These are phyloP conservation scores for Clarireedia hainanense DNA, from an alignment of 2,329 filamentous ascomycete genomes.

Conservation along the genomic window DNA sequence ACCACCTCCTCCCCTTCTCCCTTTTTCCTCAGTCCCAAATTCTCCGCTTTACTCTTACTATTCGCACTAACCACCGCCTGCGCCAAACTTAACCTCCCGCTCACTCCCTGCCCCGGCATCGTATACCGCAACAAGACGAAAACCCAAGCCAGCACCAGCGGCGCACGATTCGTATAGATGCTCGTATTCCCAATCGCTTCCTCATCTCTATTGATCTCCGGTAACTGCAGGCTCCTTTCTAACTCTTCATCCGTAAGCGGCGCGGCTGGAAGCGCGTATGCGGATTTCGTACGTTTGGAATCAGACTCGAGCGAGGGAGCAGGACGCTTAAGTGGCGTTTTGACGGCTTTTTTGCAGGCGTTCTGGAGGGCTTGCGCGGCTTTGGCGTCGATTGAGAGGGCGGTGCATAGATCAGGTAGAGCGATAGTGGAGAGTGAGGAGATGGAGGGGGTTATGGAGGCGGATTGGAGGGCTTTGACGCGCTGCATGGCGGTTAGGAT, in stretches of 20 bases:
- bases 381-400: constrained; percentile 25
- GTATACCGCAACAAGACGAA: constrained; percentile 67
- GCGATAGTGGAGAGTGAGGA: constrained; percentile 22
- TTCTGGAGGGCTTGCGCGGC: constrained; percentile 25
- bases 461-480: constrained; percentile 48
- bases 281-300: constrained; percentile 22
- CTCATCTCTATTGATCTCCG: constrained; percentile 46
- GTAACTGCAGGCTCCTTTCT: constrained; percentile 55
- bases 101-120: constrained; percentile 78
- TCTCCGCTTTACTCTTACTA: constrained; percentile 54
- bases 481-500: constrained; percentile 53
- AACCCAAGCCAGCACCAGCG: constrained; percentile 73
- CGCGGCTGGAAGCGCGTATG: constrained; percentile 23
- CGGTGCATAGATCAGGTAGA: constrained; percentile 17
- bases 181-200: constrained; percentile 48
- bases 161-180: constrained; percentile 71
- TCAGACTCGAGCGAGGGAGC: constrained; percentile 12
- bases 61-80: constrained; percentile 81
- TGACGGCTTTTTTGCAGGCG: constrained; percentile 23
- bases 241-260: constrained; percentile 44
- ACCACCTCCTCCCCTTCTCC: constrained; percentile 5
- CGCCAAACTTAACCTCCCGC: constrained; percentile 73
- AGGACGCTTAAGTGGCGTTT: constrained; percentile 20
- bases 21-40: constrained; percentile 8
- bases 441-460: constrained; percentile 36